Evolutionary conservation across 2,329 filamentous ascomycete species (phyloP), one percentile per base, ranked within the genome.

Genomic region (Calonectria hongkongensis): DNA sequence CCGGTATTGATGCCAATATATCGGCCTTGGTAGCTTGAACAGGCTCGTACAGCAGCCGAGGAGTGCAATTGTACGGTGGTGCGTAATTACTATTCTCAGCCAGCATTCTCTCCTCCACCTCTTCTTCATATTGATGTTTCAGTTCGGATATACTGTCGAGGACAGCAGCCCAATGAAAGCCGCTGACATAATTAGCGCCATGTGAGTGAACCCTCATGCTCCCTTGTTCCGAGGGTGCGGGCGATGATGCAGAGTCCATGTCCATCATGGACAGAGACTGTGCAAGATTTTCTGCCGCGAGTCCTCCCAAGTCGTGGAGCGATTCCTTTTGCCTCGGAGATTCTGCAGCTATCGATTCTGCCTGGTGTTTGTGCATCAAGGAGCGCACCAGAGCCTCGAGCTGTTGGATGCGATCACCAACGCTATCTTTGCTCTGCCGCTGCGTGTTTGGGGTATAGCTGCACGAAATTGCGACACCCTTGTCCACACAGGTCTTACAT

Each of bases 131-230:
- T 13, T 84, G 81, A 2, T 84, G 79, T 63, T 81, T 85, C 3
- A 87, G 76, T 6, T 86, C 84, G 2, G 84, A 79, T 28, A 87
- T 86, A 36, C 81, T 79, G 41, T 86, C 83, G 4, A 87, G 76
- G 2, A 87, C 79, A 16, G 85, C 83, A 9, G 82, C 80, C 85
- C 85, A 87, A 67, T 87, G 86, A 9, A 78, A 79, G 27, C 82
- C 77, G 25, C 80, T 75, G 13, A 85, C 82, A 41, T 87, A 87
- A 36, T 73, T 75, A 0, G 76, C 73, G 1, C 76, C 83, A 65
- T 75, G 16, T 64, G 68, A 21, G 30, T 77, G 15, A 79, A 64
- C 0, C 7, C 75, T 79, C 68, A 86, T 79, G 54, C 77, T 85
- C 0, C 83, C 83, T 25, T 72, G 76, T 4, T 84, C 82, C 0